A percentile compares a stretch with the other conserved stretches of the same genome.
phyloP scores from a whole-genome alignment of 2,329 filamentous ascomycete species.

The Aspergillus fumigatus region DNA sequence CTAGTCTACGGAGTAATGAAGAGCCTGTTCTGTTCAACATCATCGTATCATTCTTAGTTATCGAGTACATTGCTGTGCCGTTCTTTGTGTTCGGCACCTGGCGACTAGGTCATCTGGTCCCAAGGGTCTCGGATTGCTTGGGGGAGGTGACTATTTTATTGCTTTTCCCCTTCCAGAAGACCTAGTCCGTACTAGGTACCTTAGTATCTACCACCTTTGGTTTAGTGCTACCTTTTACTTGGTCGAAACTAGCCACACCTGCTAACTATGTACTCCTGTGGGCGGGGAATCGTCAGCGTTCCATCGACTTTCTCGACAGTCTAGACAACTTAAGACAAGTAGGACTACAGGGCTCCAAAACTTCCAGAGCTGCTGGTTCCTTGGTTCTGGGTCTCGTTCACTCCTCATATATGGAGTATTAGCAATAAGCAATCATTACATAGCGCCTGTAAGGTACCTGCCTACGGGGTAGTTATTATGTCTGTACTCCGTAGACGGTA shows the following conservation, averaged over 20 bases:
- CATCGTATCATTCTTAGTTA: too few species aligned
- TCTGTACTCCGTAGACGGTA: neutral
- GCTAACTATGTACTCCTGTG: too few species aligned
- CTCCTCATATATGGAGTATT: neutral
- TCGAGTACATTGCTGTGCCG: too few species aligned
- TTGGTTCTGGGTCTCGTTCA: slow-evolving; percentile 12
- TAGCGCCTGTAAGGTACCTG: neutral
- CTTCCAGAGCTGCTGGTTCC: slow-evolving; percentile 8
- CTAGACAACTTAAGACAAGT: slow-evolving; percentile 3
- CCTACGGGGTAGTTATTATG: neutral
- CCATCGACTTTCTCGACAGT: slow-evolving; percentile 5
- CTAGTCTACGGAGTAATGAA: neutral
- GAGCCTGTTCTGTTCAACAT: too few species aligned
- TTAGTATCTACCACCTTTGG: too few species aligned
- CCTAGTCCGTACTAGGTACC: too few species aligned
- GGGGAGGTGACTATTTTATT: neutral
- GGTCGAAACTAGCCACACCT: neutral
- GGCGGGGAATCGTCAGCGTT: neutral
- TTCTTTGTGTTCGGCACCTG: neutral
- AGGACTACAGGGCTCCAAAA: neutral
- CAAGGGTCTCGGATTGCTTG: neutral
- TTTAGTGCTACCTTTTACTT: neutral
- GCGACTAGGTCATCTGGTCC: neutral
- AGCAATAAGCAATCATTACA: neutral
- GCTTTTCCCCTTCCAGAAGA: too few species aligned